phyloP scores from a whole-genome alignment of 75 land plant species.

The Isoetes taiwanensis region DNA sequence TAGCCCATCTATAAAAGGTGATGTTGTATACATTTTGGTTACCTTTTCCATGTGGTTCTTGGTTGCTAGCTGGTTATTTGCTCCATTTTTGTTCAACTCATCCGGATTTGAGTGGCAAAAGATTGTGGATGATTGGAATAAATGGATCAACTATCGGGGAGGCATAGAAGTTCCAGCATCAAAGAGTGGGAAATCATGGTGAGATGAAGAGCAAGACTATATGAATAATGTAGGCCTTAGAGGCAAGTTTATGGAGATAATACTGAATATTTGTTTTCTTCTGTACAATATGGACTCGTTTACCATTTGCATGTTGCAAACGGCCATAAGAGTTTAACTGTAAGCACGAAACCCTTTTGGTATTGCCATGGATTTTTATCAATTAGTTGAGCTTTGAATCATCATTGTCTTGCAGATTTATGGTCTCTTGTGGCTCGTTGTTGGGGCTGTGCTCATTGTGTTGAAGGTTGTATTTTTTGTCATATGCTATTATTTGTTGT shows the following conservation, averaged over 20 bases:
- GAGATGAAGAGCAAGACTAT: constrained; percentile 2
- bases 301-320: not conserved
- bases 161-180: constrained; percentile 2
- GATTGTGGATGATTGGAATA: constrained; percentile 8
- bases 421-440: not conserved
- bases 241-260: not conserved
- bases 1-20: not conserved
- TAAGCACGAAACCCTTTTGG: not conserved
- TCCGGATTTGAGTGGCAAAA: constrained; percentile 6
- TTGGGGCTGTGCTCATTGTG: not conserved
- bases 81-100: constrained; percentile 1
- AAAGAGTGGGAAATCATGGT: constrained; percentile 6
- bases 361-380: not conserved
- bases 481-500: not conserved
- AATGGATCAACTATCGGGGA: not conserved
- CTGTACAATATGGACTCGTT: constrained; percentile 8
- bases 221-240: not conserved
- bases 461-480: not conserved
- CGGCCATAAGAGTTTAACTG: not conserved
- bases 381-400: not conserved
- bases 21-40: not conserved
- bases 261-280: not conserved
- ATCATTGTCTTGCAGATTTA: not conserved
- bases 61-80: not conserved
- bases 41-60: constrained; percentile 3